A percentile compares a stretch with the other conserved stretches of the same genome.
These are phyloP conservation scores for Sphenostylis stenocarpa DNA, from an alignment of 306 rosid species.

Conservation along the genomic window DNA sequence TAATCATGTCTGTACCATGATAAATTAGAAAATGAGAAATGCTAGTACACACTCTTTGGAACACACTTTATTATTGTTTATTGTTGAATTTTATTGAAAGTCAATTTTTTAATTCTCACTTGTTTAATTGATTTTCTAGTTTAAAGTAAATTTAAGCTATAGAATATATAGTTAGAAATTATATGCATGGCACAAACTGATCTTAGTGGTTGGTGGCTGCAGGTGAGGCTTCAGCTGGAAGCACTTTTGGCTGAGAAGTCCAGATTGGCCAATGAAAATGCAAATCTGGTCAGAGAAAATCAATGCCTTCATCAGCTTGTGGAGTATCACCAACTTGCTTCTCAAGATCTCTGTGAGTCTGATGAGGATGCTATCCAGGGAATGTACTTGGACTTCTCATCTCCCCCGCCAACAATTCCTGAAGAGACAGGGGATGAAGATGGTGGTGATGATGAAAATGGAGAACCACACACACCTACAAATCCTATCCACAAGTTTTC, in stretches of 20 bases:
- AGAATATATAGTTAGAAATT: neutral
- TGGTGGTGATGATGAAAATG: neutral
- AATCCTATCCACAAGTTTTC: constrained; percentile 38
- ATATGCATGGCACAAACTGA: neutral
- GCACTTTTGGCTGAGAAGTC: constrained; percentile 91
- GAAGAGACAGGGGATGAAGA: constrained; percentile 40
- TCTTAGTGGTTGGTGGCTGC: constrained; percentile 20
- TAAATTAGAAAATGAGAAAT: neutral
- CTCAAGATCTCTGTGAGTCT: constrained; percentile 70
- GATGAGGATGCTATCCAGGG: constrained; percentile 76
- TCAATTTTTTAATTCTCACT: neutral
- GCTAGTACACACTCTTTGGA: neutral
- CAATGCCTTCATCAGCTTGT: constrained; percentile 94
- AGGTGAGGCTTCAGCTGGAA: constrained; percentile 98
- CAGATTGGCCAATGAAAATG: constrained; percentile 83
- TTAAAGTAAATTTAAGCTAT: no score
- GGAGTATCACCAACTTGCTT: constrained; percentile 85
- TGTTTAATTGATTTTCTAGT: no score
- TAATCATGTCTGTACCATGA: neutral
- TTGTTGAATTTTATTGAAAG: neutral
- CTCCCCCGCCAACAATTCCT: constrained; percentile 56
- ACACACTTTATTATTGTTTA: neutral
- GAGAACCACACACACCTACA: constrained; percentile 42
- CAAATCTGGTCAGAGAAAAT: constrained; percentile 83
- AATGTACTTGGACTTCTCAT: constrained; percentile 82